Conservation (phyloP, 1,284 basidiomycete species). For the Puccinia horiana region DNA sequence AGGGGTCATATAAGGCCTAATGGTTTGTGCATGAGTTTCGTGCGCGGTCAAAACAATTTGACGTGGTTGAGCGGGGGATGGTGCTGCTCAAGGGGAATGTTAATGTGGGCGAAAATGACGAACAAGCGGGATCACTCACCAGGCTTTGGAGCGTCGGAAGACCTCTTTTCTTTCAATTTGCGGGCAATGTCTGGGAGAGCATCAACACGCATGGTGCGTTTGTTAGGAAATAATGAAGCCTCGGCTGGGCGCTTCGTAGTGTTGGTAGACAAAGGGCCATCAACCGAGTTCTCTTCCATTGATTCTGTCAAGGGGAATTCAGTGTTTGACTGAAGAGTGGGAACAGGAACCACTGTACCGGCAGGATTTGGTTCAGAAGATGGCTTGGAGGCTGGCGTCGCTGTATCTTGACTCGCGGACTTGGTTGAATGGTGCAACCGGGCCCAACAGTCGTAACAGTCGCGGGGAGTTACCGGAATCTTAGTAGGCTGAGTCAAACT, state of each 20-base stretch:
- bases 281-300: background rate
- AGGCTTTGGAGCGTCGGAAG: conserved; percentile 5
- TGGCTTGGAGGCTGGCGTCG: background rate
- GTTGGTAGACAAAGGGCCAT: background rate
- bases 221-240: conserved; percentile 30
- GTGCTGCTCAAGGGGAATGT: background rate
- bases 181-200: conserved; percentile 32
- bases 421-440: conserved; percentile 8
- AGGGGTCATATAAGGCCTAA: conserved; percentile 47
- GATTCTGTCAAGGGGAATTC: conserved; percentile 7
- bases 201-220: conserved; percentile 33
- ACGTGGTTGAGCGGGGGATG: conserved; percentile 26
- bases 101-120: background rate
- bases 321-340: background rate
- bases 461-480: conserved; percentile 8
- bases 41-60: conserved; percentile 34
- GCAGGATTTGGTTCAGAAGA: background rate
- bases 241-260: conserved; percentile 3
- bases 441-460: conserved; percentile 43
- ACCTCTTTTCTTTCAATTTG: conserved; percentile 33
- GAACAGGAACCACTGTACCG: background rate
- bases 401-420: conserved; percentile 5
- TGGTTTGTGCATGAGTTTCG: conserved; percentile 44
- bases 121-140: conserved; percentile 3
- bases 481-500: background rate